These are phyloP conservation scores for Aureobasidium sp. DNA, from an alignment of 2,329 filamentous ascomycete genomes.

Conservation along the genomic window DNA sequence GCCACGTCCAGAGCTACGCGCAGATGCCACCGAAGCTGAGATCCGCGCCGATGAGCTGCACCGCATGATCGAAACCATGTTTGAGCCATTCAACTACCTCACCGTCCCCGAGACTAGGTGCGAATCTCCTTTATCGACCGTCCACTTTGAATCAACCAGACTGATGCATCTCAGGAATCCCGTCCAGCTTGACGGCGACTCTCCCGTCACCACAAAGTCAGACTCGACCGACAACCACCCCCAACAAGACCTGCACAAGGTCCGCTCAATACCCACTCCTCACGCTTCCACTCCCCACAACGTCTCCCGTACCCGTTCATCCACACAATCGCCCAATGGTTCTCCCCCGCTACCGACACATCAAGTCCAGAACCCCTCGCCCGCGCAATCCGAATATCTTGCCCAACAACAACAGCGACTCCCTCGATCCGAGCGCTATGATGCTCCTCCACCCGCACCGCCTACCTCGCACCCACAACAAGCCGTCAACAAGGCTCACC, in stretches of 20 bases:
- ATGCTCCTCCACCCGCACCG: slow-evolving; percentile 20
- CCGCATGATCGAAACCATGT: slow-evolving; percentile 87
- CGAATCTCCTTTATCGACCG: not conserved
- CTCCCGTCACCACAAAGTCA: not conserved
- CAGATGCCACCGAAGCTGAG: slow-evolving; percentile 91
- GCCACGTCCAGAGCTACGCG: slow-evolving; percentile 81
- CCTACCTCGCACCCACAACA: slow-evolving; percentile 24
- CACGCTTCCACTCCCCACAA: slow-evolving; percentile 33
- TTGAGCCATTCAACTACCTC: slow-evolving; percentile 94
- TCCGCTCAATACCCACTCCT: slow-evolving; percentile 26
- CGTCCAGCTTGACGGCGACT: not conserved
- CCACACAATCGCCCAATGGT: slow-evolving; percentile 42
- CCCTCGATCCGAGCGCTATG: slow-evolving; percentile 26
- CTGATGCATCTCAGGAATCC: slow-evolving; percentile 15
- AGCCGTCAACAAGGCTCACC: slow-evolving; percentile 27
- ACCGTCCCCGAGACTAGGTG: slow-evolving; percentile 65
- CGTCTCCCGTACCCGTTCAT: slow-evolving; percentile 35
- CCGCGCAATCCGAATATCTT: slow-evolving; percentile 23
- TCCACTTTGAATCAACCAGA: not conserved
- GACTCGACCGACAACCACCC: not conserved
- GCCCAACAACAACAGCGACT: slow-evolving; percentile 17
- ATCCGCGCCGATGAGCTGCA: slow-evolving; percentile 92
- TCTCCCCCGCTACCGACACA: slow-evolving; percentile 37
- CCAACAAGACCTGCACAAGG: slow-evolving; percentile 15
- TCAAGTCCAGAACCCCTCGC: slow-evolving; percentile 6